Evolutionary conservation across 2,329 filamentous ascomycete genomes (phyloP), one percentile per base, ranked within the genome.

Genomic region (Monosporascus sp.): DNA sequence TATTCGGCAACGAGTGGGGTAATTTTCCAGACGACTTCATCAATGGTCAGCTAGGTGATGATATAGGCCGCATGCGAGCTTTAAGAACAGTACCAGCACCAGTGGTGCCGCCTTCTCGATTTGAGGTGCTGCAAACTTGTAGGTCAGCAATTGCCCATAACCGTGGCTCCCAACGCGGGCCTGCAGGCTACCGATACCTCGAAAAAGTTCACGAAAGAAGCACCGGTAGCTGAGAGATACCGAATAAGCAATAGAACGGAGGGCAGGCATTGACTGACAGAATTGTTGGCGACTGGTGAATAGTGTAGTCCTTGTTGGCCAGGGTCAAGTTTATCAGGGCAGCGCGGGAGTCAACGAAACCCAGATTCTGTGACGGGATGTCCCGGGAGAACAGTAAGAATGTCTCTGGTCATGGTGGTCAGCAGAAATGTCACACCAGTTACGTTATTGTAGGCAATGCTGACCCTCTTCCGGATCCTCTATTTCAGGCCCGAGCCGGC

Each of bases 11-110:
- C 85, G 45, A 85, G 76, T 8, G 92, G 91, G 0, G 91, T 93
- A 60, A 96, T 87, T 70, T 89, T 91, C 94, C 94, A 99, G 8
- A 97, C 77, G 19, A 96, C 91, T 88, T 41, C 17, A 49, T 35
- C 51, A 26, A 26, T 27, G 40, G 9, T 52, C 44, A 49, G 50
- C 41, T 27, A 35, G 20, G 19, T 14, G 14, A 5, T 19, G 43
- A n/a, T 7, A 16, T n/a, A 9, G 22, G 20, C 24, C 16, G 5
- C 9, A 22, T 27, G 24, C 26, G 46, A 46, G 44, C 45, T 3
- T 19, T n/a, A 7, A 45, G 24, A 8, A 46, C 11, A 14, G 11
- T 56, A 78, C 77, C 77, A 44, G 78, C 78, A 54, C 78, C 78
- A 2, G 78, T 81, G 17, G 78, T 81, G 17, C 78, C 78, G 24